Conservation (phyloP, 2,329 filamentous ascomycete species). For the Nothomitra cinnamomea region DNA sequence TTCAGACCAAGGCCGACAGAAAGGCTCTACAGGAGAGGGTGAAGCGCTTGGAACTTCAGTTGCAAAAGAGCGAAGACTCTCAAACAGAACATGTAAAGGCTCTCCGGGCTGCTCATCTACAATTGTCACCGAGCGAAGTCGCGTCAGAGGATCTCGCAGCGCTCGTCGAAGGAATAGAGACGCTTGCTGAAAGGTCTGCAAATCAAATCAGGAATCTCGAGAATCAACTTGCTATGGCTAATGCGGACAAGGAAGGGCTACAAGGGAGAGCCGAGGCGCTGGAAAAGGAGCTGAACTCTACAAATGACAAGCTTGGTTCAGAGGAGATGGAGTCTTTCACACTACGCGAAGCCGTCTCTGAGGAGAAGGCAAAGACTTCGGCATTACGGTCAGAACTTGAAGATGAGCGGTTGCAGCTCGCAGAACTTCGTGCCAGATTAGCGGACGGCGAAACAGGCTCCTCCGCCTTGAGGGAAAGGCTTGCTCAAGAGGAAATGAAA, state of each 20-base stretch:
- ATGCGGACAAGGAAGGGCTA: conserved; percentile 44
- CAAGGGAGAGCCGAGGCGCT: conserved; percentile 37
- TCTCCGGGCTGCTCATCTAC: conserved; percentile 40
- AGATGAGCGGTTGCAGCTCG: conserved; percentile 53
- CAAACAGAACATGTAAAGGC: conserved; percentile 35
- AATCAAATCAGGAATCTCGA: conserved; percentile 44
- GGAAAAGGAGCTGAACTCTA: conserved; percentile 37
- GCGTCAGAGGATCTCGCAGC: conserved; percentile 39
- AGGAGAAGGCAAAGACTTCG: conserved; percentile 28
- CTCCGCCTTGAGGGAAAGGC: conserved; percentile 46
- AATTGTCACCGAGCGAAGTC: conserved; percentile 36
- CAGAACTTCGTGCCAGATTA: conserved; percentile 50
- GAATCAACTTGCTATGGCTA: conserved; percentile 40
- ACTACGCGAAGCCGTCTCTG: conserved; percentile 34
- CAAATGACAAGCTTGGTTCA: conserved; percentile 33
- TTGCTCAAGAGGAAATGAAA: conserved; percentile 60
- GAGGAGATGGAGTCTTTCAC: conserved; percentile 35
- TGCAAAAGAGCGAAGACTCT: conserved; percentile 36
- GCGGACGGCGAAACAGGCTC: conserved; percentile 73
- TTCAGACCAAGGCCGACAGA: conserved; percentile 41
- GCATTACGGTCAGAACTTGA: conserved; percentile 35
- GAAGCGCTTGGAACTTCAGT: conserved; percentile 32
- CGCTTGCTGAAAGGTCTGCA: conserved; percentile 39
- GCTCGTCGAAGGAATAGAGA: conserved; percentile 42
- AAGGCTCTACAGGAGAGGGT: background rate